phyloP scores from a whole-genome alignment of 176 grass and related monocot species.

The Rhynchospora pubera region DNA sequence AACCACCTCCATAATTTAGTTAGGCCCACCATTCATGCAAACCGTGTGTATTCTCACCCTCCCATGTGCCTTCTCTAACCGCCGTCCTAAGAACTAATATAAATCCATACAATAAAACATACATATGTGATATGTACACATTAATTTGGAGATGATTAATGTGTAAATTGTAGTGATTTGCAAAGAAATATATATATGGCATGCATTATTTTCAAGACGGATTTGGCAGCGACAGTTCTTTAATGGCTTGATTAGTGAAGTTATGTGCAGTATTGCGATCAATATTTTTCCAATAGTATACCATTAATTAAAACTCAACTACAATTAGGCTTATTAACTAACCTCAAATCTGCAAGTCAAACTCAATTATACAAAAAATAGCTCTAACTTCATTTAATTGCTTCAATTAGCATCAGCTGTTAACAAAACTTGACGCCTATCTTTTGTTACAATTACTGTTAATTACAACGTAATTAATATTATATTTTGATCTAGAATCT shows the following conservation, averaged over 20 bases:
- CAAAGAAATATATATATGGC: slow-evolving; percentile 7
- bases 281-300: background rate
- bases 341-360: background rate
- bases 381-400: background rate
- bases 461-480: background rate
- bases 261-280: background rate
- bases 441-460: background rate
- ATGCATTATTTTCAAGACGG: slow-evolving; percentile 20
- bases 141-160: background rate
- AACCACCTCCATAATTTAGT: slow-evolving; percentile 30
- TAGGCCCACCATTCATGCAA: slow-evolving; percentile 43
- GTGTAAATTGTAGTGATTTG: background rate
- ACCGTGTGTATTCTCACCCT: slow-evolving; percentile 41
- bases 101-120: background rate
- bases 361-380: too few relatives aligned
- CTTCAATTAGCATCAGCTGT: background rate
- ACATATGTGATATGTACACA: background rate
- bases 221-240: background rate
- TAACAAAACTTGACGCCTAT: background rate
- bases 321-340: background rate
- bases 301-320: background rate
- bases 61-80: slow-evolving; percentile 50
- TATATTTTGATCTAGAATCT: background rate
- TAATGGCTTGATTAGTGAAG: background rate
- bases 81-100: slow-evolving; percentile 17